Evolutionary conservation across 148 eudicot species (phyloP).

Genomic region (Fagopyrum tataricum): DNA sequence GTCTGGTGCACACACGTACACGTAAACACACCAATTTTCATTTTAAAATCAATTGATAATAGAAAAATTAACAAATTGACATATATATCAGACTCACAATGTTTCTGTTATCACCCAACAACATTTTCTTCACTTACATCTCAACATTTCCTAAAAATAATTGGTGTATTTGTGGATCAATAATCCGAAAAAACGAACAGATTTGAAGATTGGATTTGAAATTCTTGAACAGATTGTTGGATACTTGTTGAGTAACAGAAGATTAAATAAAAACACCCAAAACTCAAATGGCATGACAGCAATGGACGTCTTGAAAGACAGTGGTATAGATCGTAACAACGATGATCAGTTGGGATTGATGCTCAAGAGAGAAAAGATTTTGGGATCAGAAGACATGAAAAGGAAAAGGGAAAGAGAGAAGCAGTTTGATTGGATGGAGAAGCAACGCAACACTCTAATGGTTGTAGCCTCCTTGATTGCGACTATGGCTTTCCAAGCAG

Average conservation of each 20-base stretch:
- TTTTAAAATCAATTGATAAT: too few species aligned
- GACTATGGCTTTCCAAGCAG: slow-evolving; percentile 21
- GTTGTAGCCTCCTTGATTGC: slow-evolving; percentile 16
- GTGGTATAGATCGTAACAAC: neutral
- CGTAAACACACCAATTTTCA: too few species aligned
- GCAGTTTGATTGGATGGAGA: slow-evolving; percentile 9
- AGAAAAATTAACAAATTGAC: too few species aligned
- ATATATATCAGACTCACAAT: too few species aligned
- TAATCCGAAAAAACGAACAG: too few species aligned
- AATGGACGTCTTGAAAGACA: neutral
- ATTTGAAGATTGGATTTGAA: too few species aligned
- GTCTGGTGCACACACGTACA: too few species aligned
- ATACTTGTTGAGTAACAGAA: neutral
- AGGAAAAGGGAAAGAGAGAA: neutral
- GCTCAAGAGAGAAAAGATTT: neutral
- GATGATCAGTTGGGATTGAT: neutral
- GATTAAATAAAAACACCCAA: slow-evolving; percentile 1
- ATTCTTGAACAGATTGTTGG: slow-evolving; percentile 2
- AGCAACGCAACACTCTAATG: slow-evolving; percentile 5
- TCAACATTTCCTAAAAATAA: too few species aligned
- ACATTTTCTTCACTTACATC: too few species aligned
- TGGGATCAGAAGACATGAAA: neutral
- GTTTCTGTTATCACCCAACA: too few species aligned
- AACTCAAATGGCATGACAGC: slow-evolving; percentile 15
- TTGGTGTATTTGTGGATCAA: too few species aligned